Conservation (phyloP, 2,329 filamentous ascomycete genomes). For the Arthrobotrys sinensis region DNA sequence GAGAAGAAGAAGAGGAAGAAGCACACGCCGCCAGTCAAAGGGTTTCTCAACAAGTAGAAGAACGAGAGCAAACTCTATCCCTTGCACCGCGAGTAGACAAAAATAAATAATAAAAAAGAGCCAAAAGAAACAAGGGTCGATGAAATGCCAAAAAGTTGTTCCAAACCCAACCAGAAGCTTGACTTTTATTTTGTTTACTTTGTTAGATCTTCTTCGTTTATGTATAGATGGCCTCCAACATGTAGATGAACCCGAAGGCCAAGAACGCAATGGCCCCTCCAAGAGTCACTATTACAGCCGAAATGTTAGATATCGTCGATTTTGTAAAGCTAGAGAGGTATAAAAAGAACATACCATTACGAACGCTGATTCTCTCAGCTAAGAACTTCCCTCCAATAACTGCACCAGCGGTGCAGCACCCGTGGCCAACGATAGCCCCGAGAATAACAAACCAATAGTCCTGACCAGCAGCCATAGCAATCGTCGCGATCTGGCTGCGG, state of each 20-base stretch:
- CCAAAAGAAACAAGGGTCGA: conserved; percentile 1
- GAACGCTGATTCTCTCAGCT: conserved; percentile 92
- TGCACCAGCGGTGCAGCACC: conserved; percentile 88
- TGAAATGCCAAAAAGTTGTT: conserved; percentile 32
- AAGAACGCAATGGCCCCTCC: conserved; percentile 93
- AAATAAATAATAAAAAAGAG: conserved; percentile 1
- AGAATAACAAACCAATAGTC: conserved; percentile 99
- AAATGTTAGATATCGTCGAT: conserved; percentile 54
- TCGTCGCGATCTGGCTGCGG: conserved; percentile 96
- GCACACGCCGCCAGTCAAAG: conserved; percentile 8
- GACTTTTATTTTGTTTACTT: conserved; percentile 24
- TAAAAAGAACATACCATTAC: conserved; percentile 82
- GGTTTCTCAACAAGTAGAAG: conserved; percentile 17
- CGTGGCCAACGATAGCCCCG: conserved; percentile 88
- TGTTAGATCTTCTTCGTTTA: conserved; percentile 21
- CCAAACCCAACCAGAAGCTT: conserved; percentile 19
- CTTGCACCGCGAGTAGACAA: conserved; percentile 32
- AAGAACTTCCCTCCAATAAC: conserved; percentile 93
- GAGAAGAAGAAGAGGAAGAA: conserved; percentile 10
- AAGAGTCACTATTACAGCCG: conserved; percentile 71
- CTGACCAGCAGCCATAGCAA: conserved; percentile 97
- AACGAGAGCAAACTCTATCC: conserved; percentile 39
- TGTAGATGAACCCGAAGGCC: conserved; percentile 90
- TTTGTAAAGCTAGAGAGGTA: conserved; percentile 3
- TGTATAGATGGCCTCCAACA: conserved; percentile 80